Percentiles rank a stretch among this genome's conserved stretches.
Evolutionary conservation across 176 grass and related monocot species (phyloP).

Genomic region (Ampelocalamus luodianensis): DNA sequence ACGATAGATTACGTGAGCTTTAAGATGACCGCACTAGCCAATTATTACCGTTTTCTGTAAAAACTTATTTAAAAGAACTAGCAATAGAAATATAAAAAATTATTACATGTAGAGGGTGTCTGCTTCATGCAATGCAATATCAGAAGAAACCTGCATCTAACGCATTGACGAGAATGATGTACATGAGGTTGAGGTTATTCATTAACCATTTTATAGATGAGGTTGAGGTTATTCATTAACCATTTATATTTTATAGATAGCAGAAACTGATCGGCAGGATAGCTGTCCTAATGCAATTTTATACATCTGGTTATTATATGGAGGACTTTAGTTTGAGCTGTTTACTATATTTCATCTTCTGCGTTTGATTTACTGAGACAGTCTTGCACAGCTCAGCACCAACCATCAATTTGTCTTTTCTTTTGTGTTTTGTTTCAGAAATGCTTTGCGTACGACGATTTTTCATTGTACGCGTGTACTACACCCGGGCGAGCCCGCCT

Average conservation of each 20-base stretch:
- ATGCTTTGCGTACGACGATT: no score
- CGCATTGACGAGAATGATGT: neutral
- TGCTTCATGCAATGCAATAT: neutral
- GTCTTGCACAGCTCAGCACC: neutral
- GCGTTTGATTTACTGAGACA: neutral
- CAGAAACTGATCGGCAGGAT: neutral
- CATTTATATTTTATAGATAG: neutral
- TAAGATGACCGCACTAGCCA: no score
- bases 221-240: neutral
- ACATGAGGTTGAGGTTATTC: no score
- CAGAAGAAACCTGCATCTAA: neutral
- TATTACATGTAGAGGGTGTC: neutral
- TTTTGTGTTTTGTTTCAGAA: neutral
- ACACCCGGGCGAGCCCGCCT: no score
- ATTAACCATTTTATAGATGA: neutral
- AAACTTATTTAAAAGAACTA: no score
- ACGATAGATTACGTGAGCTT: no score
- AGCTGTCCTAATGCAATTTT: neutral
- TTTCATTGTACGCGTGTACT: no score
- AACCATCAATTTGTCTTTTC: neutral
- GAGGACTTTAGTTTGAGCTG: neutral
- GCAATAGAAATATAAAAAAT: no score
- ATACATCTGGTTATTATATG: neutral
- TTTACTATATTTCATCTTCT: neutral
- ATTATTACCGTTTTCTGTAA: no score